Evolutionary conservation across 2,329 filamentous ascomycete genomes (phyloP), one percentile per base, ranked within the genome.

Genomic region (Aspergillus sclerotialis): DNA sequence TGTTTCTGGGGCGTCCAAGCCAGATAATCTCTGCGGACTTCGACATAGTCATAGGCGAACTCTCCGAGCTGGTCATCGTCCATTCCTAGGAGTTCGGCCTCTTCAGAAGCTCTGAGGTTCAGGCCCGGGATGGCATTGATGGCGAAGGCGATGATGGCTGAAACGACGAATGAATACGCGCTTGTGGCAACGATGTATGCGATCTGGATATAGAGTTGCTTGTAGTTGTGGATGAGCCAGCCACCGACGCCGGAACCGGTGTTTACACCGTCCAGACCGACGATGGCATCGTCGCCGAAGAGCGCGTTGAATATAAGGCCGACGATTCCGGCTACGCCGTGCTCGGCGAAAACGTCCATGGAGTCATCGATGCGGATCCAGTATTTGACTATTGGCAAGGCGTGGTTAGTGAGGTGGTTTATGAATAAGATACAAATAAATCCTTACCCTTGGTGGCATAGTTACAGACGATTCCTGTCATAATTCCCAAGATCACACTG

Each of bases 321-420:
- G 38, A 82, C 72, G 45, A 92, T 85, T 46, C 87, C 87, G 31
- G 87, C 86, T 44, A 93, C 68, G 53, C 77, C 86, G 75, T 94
- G 87, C 64, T 92, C 85, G 47, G 87, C 87, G 64, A 94, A 92
- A 52, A 94, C 80, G 68, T 94, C 87, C 63, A 94, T 84, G 5
- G 84, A 82, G 56, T 94, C 87, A 50, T 94, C 87, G 36, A 93
- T 80, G 43, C 79, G 79, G 53, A 93, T 71, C 76, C 76, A 80
- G 65, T 78, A 81, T 64, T 81, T 81, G 61, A 81, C 70, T 75
- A 42, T n/a, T 33, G 13, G n/a, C 15, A n/a, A n/a, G n/a, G n/a
- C n/a, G n/a, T 15, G 14, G 32, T 46, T 41, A 45, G 35, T 37
- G 30, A 34, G 21, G 19, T 13, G 2, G 28, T 16, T 16, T 7